Evolutionary conservation across 2,329 filamentous ascomycete genomes (phyloP).

Genomic region (Verticillium zaregamsianum): DNA sequence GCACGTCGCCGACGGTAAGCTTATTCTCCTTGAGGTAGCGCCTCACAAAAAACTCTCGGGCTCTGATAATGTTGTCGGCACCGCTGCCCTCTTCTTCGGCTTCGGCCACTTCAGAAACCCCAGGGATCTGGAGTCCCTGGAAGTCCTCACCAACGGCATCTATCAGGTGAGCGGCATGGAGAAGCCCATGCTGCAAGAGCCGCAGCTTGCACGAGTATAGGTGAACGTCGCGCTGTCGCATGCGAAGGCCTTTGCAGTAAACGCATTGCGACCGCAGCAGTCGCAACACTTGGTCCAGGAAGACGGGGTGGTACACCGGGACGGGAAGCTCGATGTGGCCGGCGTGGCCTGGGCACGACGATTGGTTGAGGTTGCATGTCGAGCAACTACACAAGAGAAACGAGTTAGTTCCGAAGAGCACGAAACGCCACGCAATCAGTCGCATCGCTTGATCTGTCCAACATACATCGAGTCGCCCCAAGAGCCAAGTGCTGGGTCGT

Average conservation of each 20-base stretch:
- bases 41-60: conserved; percentile 65
- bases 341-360: conserved; percentile 84
- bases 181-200: conserved; percentile 77
- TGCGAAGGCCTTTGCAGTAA: conserved; percentile 84
- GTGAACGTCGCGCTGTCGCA: conserved; percentile 73
- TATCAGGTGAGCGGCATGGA: conserved; percentile 61
- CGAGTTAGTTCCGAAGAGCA: background rate
- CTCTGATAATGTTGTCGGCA: conserved; percentile 49
- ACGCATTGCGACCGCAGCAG: conserved; percentile 83
- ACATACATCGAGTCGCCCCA: conserved; percentile 79
- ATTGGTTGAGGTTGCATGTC: conserved; percentile 82
- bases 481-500: conserved; percentile 86
- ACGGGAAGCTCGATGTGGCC: conserved; percentile 94
- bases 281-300: conserved; percentile 86
- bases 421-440: background rate
- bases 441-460: conserved; percentile 9
- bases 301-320: conserved; percentile 93
- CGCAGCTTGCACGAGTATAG: conserved; percentile 79
- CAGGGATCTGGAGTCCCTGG: conserved; percentile 36
- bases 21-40: conserved; percentile 61
- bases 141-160: conserved; percentile 47
- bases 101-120: conserved; percentile 48
- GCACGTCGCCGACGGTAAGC: conserved; percentile 41
- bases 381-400: conserved; percentile 60
- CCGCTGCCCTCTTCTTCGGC: conserved; percentile 60